phyloP scores from a whole-genome alignment of 116 monocot genomes.

The Cymodocea nodosa region DNA sequence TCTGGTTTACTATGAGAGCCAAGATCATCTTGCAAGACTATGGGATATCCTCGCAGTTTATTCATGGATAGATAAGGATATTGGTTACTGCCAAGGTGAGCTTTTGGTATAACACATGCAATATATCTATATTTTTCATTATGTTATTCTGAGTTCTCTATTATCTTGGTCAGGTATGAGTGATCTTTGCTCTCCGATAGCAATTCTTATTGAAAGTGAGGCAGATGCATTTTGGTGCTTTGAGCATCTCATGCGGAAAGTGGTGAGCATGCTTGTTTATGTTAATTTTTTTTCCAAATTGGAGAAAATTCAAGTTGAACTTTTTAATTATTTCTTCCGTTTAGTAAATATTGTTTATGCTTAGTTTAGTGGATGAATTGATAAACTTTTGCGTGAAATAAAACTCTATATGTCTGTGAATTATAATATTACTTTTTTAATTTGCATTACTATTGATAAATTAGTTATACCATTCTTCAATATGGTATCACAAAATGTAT shows the following conservation, averaged over 20 bases:
- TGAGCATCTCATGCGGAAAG: constrained; percentile 77
- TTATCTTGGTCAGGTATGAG: constrained; percentile 60
- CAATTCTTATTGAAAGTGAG: constrained; percentile 78
- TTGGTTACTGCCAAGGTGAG: constrained; percentile 92
- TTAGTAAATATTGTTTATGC: background rate
- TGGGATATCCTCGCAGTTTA: constrained; percentile 89
- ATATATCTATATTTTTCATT: background rate
- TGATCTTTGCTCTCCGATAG: constrained; percentile 92
- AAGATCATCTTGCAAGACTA: constrained; percentile 55
- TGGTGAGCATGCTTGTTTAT: constrained; percentile 25
- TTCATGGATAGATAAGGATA: constrained; percentile 87
- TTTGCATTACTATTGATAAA: too few relatives aligned
- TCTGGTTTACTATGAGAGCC: constrained; percentile 68
- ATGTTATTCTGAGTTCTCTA: constrained; percentile 10
- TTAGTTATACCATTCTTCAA: too few relatives aligned
- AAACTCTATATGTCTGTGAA: too few relatives aligned
- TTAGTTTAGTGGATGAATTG: too few relatives aligned
- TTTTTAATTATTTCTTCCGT: background rate
- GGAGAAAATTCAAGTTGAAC: background rate
- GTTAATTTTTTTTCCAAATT: background rate
- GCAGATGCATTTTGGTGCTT: constrained; percentile 99
- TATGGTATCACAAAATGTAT: too few relatives aligned
- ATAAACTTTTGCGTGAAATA: too few relatives aligned
- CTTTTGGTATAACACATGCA: background rate
- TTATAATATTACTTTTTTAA: too few relatives aligned